Evolutionary conservation across 495 filamentous ascomycete species (phyloP), one percentile per base, ranked within the genome.

Genomic region (Choiromyces venosus): DNA sequence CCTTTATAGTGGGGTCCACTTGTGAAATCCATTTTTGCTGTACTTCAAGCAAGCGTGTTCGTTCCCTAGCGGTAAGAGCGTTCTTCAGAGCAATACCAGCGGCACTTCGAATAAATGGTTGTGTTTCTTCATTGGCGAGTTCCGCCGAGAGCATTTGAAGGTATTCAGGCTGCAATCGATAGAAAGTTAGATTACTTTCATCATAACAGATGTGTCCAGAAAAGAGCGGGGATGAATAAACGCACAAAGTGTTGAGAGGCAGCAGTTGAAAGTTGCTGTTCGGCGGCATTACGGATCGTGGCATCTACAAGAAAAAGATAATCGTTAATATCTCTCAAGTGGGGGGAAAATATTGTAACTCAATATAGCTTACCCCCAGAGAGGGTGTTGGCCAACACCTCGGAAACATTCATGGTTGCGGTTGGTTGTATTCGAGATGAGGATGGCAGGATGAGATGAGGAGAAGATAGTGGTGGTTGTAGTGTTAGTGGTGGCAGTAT

Each of bases 31-130:
- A 99, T 91, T 94, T 91, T 74, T 87, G 85, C 83, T 98, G 95
- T 76, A 97, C 86, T 79, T 94, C 91, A 71, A 89, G 89, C 85
- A 97, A 88, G 78, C 92, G 91, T 77, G 90, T 85, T 80, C 89
- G 89, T 83, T 99, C 96, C 84, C 94, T 92, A 74, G 94, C 91
- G 68, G 91, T 91, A 83, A 99, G 96, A 78, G 95, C 89, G 86
- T 99, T 99, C 86, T 99, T 99, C 80, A 99, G 84, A 66, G 94
- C 93, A 78, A 99, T 88, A 91, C 93, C 95, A 72, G 95, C 95
- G 71, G 95, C 94, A 70, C 90, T 89, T 86, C 95, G 90, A 78
- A 97, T 92, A 83, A 91, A 90, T 65, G 91, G 85, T 74, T 92
- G 87, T 76, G 91, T 88, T 71, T 87, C 87, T 77, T 98, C 96